These are phyloP conservation scores for Tuber aestivum DNA, from an alignment of 495 filamentous ascomycete genomes.

Conservation along the genomic window DNA sequence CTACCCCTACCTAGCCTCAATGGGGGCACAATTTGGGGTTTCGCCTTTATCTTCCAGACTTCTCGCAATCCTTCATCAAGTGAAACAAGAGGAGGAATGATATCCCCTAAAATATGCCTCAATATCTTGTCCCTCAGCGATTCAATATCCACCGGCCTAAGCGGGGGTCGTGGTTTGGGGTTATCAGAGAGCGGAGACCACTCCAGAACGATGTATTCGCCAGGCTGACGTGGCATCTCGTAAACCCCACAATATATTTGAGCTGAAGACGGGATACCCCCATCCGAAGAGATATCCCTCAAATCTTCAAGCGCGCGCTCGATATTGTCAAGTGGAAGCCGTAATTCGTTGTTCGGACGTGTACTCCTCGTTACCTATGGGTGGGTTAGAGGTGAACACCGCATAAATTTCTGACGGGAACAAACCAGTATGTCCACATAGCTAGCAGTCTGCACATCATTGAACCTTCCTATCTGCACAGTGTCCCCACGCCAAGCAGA, in stretches of 20 bases:
- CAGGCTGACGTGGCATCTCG: not conserved
- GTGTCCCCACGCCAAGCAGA: not conserved
- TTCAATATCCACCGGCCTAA: not conserved
- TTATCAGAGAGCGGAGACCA: not conserved
- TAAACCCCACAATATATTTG: conserved; percentile 17
- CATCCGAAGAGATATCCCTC: not conserved
- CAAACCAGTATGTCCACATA: conserved; percentile 26
- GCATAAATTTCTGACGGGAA: not conserved
- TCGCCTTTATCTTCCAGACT: not conserved
- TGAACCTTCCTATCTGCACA: not conserved
- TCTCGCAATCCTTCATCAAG: not conserved
- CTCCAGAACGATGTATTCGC: conserved; percentile 5
- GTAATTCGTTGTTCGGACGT: not conserved
- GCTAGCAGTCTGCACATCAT: not conserved
- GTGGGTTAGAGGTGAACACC: not conserved
- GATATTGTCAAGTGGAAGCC: conserved; percentile 11
- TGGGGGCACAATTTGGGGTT: not conserved
- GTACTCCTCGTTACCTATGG: not conserved
- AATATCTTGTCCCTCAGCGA: not conserved
- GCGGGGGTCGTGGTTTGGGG: not conserved
- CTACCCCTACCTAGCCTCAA: not conserved
- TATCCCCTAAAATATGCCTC: not conserved
- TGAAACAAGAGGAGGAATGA: conserved; percentile 7
- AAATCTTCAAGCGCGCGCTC: conserved; percentile 11
- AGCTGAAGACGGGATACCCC: conserved; percentile 4